A percentile compares a stretch with the other conserved stretches of the same genome.
These are phyloP conservation scores for Paramecium caudatum DNA, from an alignment of 73 alveolate genomes.

Conservation along the genomic window DNA sequence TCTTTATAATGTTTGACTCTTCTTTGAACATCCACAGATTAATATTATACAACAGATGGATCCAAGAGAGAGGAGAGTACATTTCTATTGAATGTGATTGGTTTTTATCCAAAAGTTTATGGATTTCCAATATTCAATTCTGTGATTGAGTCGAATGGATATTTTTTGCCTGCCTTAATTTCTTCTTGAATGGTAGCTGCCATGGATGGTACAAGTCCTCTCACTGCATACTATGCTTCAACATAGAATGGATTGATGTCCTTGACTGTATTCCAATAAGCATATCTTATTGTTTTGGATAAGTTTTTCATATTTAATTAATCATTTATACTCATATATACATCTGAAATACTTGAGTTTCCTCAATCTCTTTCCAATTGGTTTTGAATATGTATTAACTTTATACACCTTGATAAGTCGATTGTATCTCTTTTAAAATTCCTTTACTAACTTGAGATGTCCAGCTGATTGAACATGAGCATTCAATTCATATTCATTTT, in stretches of 20 bases:
- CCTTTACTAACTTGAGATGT: conserved; percentile 9
- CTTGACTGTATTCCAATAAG: conserved; percentile 44
- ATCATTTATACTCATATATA: conserved; percentile 37
- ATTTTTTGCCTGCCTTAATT: conserved; percentile 31
- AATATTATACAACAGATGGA: not conserved
- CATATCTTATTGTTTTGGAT: conserved; percentile 38
- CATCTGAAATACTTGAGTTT: conserved; percentile 1
- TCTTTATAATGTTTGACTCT: conserved; percentile 40
- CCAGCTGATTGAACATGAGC: conserved; percentile 3
- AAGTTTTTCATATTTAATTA: conserved; percentile 54
- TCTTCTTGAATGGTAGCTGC: conserved; percentile 47
- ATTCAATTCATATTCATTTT: conserved; percentile 32
- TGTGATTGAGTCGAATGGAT: conserved; percentile 55
- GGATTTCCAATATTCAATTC: conserved; percentile 67
- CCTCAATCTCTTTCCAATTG: conserved; percentile 2
- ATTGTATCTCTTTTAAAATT: conserved; percentile 5
- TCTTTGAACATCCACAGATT: conserved; percentile 49
- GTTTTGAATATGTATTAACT: not conserved
- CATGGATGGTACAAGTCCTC: conserved; percentile 35
- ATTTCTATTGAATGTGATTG: conserved; percentile 51
- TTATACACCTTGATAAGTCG: not conserved
- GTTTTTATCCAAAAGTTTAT: conserved; percentile 64
- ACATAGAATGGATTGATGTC: conserved; percentile 39
- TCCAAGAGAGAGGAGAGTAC: conserved; percentile 10
- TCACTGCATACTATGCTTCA: conserved; percentile 52